Conservation (phyloP, 331 rosid genomes). For the Quercus tomentella region DNA sequence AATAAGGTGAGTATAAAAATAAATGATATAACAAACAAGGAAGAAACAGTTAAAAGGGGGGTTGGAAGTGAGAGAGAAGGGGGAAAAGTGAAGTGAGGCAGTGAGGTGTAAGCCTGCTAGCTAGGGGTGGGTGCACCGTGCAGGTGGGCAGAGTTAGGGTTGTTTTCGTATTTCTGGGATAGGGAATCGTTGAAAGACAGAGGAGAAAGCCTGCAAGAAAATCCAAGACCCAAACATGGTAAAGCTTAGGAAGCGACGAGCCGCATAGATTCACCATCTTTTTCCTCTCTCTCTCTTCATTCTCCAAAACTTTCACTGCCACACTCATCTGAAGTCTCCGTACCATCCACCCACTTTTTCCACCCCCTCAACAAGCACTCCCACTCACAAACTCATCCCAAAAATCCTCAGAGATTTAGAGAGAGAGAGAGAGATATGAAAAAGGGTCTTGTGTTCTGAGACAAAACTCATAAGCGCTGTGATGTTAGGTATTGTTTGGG, state of each 20-base stretch:
- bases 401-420: not conserved
- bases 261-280: constrained; percentile 40
- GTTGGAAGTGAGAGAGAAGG: constrained; percentile 8
- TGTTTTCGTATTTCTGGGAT: constrained; percentile 55
- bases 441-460: constrained; percentile 10
- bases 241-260: constrained; percentile 54
- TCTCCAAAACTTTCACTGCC: constrained; percentile 12
- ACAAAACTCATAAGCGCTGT: constrained; percentile 13
- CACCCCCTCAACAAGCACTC: constrained; percentile 1
- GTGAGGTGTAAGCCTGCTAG: not conserved
- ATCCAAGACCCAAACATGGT: constrained; percentile 65
- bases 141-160: constrained; percentile 36
- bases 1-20: not conserved
- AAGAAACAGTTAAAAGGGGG: constrained; percentile 17
- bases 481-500: constrained; percentile 44
- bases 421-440: constrained; percentile 10
- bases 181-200: constrained; percentile 52
- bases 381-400: not conserved
- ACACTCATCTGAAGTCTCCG: constrained; percentile 16
- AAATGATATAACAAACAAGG: constrained; percentile 11
- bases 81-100: constrained; percentile 13
- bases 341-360: constrained; percentile 16
- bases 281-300: not conserved
- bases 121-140: not conserved
- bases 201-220: constrained; percentile 61